Base-by-base conservation (phyloP, 345 rosid species). In the Capsella bursapastoris region DNA sequence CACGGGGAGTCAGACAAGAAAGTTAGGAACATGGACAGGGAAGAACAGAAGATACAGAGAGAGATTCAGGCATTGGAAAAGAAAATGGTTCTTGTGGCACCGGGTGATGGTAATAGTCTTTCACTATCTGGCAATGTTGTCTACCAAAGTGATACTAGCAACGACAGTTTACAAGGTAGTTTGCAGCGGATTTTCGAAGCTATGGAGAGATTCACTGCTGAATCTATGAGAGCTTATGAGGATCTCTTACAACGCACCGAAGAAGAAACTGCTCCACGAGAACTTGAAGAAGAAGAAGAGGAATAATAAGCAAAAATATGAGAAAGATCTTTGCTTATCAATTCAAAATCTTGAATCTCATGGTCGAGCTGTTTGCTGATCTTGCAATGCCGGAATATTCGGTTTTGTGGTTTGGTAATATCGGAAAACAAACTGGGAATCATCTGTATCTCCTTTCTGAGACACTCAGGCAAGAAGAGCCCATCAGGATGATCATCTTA, bases 31-130 rank as follows among this genome's bases (percentile, higher is more conserved):
- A 79, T 91, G 78, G 98, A 93, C 62, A 72, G 86, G 64, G 89
- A 92, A 68, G 99, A 90, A 61, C 93, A 90, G 67, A 96, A 78
- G 82, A 84, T 92, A 72, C 99, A 87, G 28, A 96, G 85, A 82
- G 87, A 89, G 87, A 84, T 90, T 72, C 98, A 96, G 78, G 96
- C 98, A 8, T 68, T 96, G 34, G 91, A 92, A 68, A 96, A 90
- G 88, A 89, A 88, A 75, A 82, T 89, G 53, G 82, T 84, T 73
- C 78, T 78, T 38, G 77, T 78, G 27, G 84, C 76, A 27, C 76
- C 87, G 15, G 18, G 77, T 48, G 79, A 75, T 71, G 77, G 66
- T 58, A 57, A 22, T 48, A 16, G 64, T 27, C 64, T 79, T n/a
- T 64, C 66, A 2, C 0, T 69, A 29, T 71, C 82, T 0, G 94